phyloP scores from a whole-genome alignment of 352 stramenopile species.

The Phytopythium sindhum region DNA sequence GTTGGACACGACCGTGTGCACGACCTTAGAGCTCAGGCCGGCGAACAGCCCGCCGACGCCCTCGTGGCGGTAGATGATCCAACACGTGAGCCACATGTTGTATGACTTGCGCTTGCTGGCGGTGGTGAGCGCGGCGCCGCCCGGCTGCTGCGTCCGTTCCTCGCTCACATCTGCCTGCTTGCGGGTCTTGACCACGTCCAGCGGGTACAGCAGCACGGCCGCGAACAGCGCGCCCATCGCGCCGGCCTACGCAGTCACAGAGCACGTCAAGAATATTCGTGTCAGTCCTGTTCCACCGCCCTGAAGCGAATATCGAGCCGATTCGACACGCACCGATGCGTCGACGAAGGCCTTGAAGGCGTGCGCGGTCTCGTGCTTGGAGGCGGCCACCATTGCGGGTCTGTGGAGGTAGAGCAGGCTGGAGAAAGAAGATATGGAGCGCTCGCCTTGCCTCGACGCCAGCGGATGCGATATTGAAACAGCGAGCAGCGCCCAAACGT shows the following conservation, averaged over 20 bases:
- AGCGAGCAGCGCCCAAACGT: background rate
- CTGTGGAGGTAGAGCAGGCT: background rate
- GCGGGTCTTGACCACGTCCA: conserved; percentile 79
- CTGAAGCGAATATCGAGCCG: background rate
- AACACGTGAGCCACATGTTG: conserved; percentile 56
- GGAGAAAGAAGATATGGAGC: background rate
- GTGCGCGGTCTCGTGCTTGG: conserved; percentile 21
- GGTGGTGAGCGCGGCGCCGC: conserved; percentile 20
- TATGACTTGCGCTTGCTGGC: conserved; percentile 25
- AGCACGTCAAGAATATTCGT: background rate
- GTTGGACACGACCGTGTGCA: conserved; percentile 73
- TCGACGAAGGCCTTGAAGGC: conserved; percentile 79
- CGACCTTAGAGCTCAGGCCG: conserved; percentile 68
- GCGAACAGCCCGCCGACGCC: conserved; percentile 62
- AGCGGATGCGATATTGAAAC: background rate
- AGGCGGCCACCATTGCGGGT: conserved; percentile 6
- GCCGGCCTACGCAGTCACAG: conserved; percentile 36
- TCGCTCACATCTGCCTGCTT: conserved; percentile 52
- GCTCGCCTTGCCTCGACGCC: background rate
- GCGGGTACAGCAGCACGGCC: conserved; percentile 63
- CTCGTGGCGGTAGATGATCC: conserved; percentile 65
- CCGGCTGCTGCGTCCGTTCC: conserved; percentile 8
- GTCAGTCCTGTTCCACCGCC: background rate
- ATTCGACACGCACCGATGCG: conserved; percentile 47
- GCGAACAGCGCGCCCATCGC: conserved; percentile 77